Percentiles rank a stretch among this genome's conserved stretches.
phyloP scores from a whole-genome alignment of 2,329 filamentous ascomycete genomes.

The Alternaria ventricosa region DNA sequence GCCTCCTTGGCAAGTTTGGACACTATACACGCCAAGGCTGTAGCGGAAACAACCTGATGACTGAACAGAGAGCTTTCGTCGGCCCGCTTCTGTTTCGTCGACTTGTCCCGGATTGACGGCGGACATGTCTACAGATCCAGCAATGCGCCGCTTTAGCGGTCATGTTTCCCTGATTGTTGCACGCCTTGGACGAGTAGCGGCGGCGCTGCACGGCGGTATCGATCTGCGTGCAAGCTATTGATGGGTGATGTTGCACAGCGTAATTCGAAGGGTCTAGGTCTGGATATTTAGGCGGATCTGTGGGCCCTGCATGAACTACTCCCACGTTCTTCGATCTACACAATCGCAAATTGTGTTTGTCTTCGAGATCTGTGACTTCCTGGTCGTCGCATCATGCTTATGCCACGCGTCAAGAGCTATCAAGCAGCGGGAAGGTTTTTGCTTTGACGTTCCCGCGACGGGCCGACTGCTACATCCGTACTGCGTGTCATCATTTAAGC shows the following conservation, averaged over 20 bases:
- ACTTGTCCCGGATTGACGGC: not conserved
- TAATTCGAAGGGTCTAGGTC: not conserved
- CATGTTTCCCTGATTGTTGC: not conserved
- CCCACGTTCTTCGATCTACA: not conserved
- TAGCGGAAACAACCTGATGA: not conserved
- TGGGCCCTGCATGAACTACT: not conserved
- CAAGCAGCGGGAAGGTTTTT: not conserved
- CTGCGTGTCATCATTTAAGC: not conserved
- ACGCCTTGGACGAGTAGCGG: not conserved
- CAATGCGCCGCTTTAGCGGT: not conserved
- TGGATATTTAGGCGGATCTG: not conserved
- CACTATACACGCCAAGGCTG: not conserved
- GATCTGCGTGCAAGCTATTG: not conserved
- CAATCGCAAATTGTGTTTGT: not conserved
- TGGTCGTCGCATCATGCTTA: not conserved
- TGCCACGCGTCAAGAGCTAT: not conserved
- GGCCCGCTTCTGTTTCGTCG: not conserved
- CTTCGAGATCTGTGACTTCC: not conserved
- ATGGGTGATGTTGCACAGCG: not conserved
- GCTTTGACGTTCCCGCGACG: not conserved
- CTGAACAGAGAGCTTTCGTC: not conserved
- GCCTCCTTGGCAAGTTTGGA: not conserved
- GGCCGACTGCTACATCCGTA: not conserved
- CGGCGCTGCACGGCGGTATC: not conserved
- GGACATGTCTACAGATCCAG: not conserved